Percentiles rank a stretch among this genome's conserved stretches.
phyloP scores from a whole-genome alignment of 345 rosid genomes.

The Alliaria petiolata region DNA sequence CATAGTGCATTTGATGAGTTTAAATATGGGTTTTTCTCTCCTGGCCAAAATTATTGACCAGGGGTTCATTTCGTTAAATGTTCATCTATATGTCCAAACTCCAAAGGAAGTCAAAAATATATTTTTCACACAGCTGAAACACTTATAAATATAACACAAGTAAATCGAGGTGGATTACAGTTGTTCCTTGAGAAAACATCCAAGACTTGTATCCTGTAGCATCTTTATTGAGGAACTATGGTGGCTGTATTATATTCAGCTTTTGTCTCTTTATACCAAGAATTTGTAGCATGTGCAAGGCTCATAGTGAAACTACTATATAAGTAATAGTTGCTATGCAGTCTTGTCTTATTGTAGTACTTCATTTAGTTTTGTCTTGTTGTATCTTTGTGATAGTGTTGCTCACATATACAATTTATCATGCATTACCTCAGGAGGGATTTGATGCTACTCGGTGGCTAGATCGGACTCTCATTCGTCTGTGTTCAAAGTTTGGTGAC shows the following conservation, averaged over 20 bases:
- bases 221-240: neutral
- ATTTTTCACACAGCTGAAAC: neutral
- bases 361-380: neutral
- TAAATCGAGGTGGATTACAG: neutral
- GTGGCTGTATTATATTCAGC: constrained; percentile 2
- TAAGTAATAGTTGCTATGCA: neutral
- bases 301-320: neutral
- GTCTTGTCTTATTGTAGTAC: neutral
- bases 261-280: neutral
- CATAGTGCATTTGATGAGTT: neutral
- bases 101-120: neutral
- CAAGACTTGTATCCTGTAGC: constrained; percentile 2
- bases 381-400: neutral
- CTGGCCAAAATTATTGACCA: neutral
- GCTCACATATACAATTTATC: constrained; percentile 1
- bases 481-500: constrained; percentile 94
- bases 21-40: neutral
- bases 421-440: constrained; percentile 64
- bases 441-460: constrained; percentile 99
- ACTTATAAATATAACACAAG: neutral
- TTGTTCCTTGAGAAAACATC: neutral
- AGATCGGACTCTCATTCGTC: constrained; percentile 89
- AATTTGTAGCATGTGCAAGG: neutral
- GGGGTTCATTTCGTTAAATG: neutral
- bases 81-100: neutral